Conservation (phyloP, 768 basidiomycete species). For the Lactifluus pinguis region DNA sequence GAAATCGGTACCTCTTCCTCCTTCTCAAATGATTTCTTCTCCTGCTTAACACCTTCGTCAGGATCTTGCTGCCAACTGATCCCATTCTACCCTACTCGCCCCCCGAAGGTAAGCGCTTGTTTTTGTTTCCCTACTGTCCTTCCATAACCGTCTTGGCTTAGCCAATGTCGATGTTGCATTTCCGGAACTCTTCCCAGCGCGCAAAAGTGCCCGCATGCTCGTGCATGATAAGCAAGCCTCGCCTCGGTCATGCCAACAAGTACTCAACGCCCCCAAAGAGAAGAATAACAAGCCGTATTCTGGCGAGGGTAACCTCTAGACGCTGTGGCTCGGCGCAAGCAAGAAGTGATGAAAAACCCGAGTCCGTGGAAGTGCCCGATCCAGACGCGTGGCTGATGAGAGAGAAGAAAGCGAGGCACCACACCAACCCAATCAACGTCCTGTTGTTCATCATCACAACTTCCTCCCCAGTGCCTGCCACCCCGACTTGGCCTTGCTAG, state of each 20-base stretch:
- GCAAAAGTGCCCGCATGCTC: constrained; percentile 31
- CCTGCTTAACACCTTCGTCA: constrained; percentile 3
- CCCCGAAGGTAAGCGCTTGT: constrained; percentile 8
- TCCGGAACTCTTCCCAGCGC: constrained; percentile 56
- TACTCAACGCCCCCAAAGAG: constrained; percentile 23
- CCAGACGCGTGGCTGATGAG: constrained; percentile 27
- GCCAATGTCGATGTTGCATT: constrained; percentile 18
- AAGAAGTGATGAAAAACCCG: constrained; percentile 42
- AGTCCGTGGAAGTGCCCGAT: constrained; percentile 25
- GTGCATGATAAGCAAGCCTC: constrained; percentile 45
- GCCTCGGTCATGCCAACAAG: constrained; percentile 31
- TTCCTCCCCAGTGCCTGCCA: no score
- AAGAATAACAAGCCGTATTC: constrained; percentile 57
- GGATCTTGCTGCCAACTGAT: constrained; percentile 6
- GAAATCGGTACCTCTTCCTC: constrained; percentile 14
- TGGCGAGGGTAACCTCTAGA: constrained; percentile 72
- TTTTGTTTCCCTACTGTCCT: constrained; percentile 9
- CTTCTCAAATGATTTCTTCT: background rate
- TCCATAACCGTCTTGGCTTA: constrained; percentile 44
- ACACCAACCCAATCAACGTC: no score
- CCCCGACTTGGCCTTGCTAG: no score
- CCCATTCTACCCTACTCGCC: constrained; percentile 7
- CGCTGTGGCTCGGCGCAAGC: constrained; percentile 54
- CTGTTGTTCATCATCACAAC: no score
- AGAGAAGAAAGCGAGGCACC: background rate